phyloP scores from a whole-genome alignment of 306 rosid genomes.

The Quercus suber region DNA sequence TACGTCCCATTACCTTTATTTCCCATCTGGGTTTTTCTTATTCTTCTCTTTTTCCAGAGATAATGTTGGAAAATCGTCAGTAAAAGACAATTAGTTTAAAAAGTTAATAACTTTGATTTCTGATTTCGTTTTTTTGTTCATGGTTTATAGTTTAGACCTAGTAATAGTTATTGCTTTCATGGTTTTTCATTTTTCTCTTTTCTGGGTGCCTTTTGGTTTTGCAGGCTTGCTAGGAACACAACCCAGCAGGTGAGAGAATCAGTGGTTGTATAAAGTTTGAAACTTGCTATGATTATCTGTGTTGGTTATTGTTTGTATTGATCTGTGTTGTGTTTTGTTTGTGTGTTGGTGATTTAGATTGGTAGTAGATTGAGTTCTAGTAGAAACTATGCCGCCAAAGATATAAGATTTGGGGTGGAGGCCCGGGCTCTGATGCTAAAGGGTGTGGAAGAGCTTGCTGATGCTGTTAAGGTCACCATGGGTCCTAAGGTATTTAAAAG shows the following conservation, averaged over 20 bases:
- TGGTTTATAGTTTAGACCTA: not conserved
- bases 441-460: slow-evolving; percentile 95
- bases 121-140: not conserved
- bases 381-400: slow-evolving; percentile 90
- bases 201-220: slow-evolving; percentile 2
- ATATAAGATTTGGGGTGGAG: slow-evolving; percentile 86
- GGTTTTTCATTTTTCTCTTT: not conserved
- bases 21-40: not conserved
- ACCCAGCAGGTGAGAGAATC: slow-evolving; percentile 60
- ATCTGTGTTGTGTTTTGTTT: not conserved
- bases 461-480: slow-evolving; percentile 95
- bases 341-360: slow-evolving; percentile 37
- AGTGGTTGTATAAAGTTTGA: not conserved
- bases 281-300: not conserved
- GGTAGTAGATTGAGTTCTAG: slow-evolving; percentile 67
- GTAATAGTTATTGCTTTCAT: not conserved
- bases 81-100: not conserved
- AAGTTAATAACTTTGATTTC: not conserved
- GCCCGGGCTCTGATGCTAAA: slow-evolving; percentile 92
- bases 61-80: not conserved
- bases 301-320: not conserved
- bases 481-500: slow-evolving; percentile 77
- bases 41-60: not conserved
- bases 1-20: slow-evolving; percentile 19
- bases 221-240: slow-evolving; percentile 65